A percentile compares a stretch with the other conserved stretches of the same genome.
Evolutionary conservation across 2,329 filamentous ascomycete genomes (phyloP).

Genomic region (Ophiostoma fasciatum): DNA sequence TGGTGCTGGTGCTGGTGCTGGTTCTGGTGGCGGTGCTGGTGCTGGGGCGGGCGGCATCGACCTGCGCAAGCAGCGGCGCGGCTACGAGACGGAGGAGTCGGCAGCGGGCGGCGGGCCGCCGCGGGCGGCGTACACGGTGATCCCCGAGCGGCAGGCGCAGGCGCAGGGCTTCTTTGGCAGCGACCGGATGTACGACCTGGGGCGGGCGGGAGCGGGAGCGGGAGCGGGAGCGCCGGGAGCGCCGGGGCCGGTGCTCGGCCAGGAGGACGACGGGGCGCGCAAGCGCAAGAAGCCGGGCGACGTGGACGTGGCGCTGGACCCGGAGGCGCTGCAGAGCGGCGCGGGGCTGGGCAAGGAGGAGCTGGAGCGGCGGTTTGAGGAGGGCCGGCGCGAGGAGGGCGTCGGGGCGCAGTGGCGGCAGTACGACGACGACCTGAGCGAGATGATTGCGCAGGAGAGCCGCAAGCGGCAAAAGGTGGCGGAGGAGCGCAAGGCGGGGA

Average conservation of each 20-base stretch:
- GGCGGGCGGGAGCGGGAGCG: constrained; percentile 37
- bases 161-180: constrained; percentile 92
- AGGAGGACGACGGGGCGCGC: constrained; percentile 55
- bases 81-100: constrained; percentile 74
- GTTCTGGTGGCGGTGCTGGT: too few species aligned
- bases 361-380: constrained; percentile 66
- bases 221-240: constrained; percentile 11
- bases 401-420: constrained; percentile 48
- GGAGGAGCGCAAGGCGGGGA: constrained; percentile 50
- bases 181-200: constrained; percentile 81
- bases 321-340: constrained; percentile 59
- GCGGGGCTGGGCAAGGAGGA: constrained; percentile 78
- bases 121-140: constrained; percentile 72
- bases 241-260: constrained; percentile 56
- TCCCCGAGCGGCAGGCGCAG: constrained; percentile 75
- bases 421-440: constrained; percentile 74
- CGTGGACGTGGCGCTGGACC: constrained; percentile 81
- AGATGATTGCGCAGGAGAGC: constrained; percentile 91
- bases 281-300: constrained; percentile 96
- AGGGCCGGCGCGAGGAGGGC: constrained; percentile 49
- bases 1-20: too few species aligned
- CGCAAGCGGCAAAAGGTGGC: constrained; percentile 83
- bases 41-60: constrained; percentile 77
- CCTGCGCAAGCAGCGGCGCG: constrained; percentile 71
- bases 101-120: constrained; percentile 37